A percentile compares a stretch with the other conserved stretches of the same genome.
These are phyloP conservation scores for Hordeum vulgare DNA, from an alignment of 176 grass and related monocot genomes.

Conservation along the genomic window MorexV3_pseudomolecules_assembly NC_058518.1:51592089-51592588, in stretches of 20 bases:
- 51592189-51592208: too few relatives aligned
- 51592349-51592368: background rate
- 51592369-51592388: conserved; percentile 48
- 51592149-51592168: too few relatives aligned
- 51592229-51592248: too few relatives aligned
- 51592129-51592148: too few relatives aligned
- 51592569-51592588: background rate
- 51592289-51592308: too few relatives aligned
- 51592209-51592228: too few relatives aligned
- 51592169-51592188: too few relatives aligned
- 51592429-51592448: conserved; percentile 92
- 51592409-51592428: conserved; percentile 94
- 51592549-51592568: background rate
- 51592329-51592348: background rate
- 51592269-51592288: too few relatives aligned
- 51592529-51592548: background rate
- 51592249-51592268: too few relatives aligned
- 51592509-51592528: background rate
- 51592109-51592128: too few relatives aligned
- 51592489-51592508: background rate
- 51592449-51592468: conserved; percentile 83
- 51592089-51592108: too few relatives aligned
- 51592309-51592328: too few relatives aligned
- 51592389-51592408: conserved; percentile 71
- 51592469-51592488: conserved; percentile 38